Base-by-base conservation (phyloP, 1,139 yeast species). In the Candida albicans region DNA sequence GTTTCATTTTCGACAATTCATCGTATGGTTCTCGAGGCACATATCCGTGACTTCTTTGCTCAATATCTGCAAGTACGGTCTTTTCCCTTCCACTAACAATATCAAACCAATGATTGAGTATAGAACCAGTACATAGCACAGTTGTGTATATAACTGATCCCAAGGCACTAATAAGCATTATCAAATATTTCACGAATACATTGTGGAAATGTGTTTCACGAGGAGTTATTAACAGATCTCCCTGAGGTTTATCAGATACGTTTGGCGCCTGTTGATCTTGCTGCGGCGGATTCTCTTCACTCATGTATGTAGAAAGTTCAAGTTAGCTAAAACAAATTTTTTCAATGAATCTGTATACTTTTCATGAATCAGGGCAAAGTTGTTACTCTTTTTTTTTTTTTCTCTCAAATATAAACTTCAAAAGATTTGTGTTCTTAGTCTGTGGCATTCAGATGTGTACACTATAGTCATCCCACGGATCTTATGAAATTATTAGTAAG, bases 1-100 rank as follows among this genome's bases (percentile, higher is more conserved):
- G 49, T 47, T 65, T 65, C 65, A 70, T 56, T 9, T 51, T 41
- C 27, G 61, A 56, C 11, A 65, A 50, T 44, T 67, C 54, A 1
- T 70, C 69, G 47, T 55, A 70, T 1, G 74, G 64, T 27, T 55
- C 54, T 29, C 68, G 46, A 0, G 69, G 68, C 11, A 39, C 47
- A 44, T 61, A 65, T 1, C 59, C 61, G 43, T 58, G 32, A 42
- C 45, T 32, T 54, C 56, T 42, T 51, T 52, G 25, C 36, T 42
- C 46, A 22, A 39, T 18, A 41, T 44, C 49, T 5, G 37, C 38
- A 10, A 39, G 40, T 12, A 30, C 35, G 7, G 22, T 32, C 40
- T 44, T 34, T 49, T 56, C 40, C 64, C 52, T 51, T 0, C 70
- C 66, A 1, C 54, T 45, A 5, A 67, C 44, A 32, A 53, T 50